phyloP scores from a whole-genome alignment of 441 rosid species.

The Aleurites moluccanus region DNA sequence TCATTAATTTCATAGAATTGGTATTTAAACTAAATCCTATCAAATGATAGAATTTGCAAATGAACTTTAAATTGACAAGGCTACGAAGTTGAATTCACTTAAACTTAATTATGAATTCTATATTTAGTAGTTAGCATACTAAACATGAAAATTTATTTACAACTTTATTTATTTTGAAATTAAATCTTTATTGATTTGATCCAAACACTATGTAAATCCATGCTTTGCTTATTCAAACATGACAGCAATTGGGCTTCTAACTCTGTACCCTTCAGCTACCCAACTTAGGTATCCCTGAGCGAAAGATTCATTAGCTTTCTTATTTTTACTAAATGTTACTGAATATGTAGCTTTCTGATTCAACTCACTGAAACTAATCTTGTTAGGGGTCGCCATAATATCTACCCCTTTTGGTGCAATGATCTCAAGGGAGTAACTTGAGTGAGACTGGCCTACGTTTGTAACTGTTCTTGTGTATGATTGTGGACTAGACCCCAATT shows the following conservation, averaged over 20 bases:
- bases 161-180: conserved; percentile 20
- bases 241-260: conserved; percentile 37
- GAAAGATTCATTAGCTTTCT: not conserved
- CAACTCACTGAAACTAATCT: conserved; percentile 25
- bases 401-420: conserved; percentile 32
- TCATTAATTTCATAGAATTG: too few relatives aligned
- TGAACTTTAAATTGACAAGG: too few relatives aligned
- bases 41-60: too few relatives aligned
- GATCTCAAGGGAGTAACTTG: conserved; percentile 24
- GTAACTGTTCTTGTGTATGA: conserved; percentile 48
- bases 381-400: conserved; percentile 32
- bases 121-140: too few relatives aligned
- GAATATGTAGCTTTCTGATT: conserved; percentile 37
- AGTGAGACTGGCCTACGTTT: conserved; percentile 35
- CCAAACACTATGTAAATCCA: not conserved
- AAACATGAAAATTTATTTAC: conserved; percentile 25
- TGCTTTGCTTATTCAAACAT: conserved; percentile 14
- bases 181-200: conserved; percentile 12
- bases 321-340: conserved; percentile 22
- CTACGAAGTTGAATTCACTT: too few relatives aligned
- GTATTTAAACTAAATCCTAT: too few relatives aligned
- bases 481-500: conserved; percentile 26
- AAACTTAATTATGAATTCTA: too few relatives aligned
- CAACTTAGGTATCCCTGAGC: conserved; percentile 34
- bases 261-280: conserved; percentile 24